Percentiles rank a stretch among this genome's conserved stretches.
Evolutionary conservation across 2,329 filamentous ascomycete species (phyloP).

Genomic region (Talaromyces sp.): DNA sequence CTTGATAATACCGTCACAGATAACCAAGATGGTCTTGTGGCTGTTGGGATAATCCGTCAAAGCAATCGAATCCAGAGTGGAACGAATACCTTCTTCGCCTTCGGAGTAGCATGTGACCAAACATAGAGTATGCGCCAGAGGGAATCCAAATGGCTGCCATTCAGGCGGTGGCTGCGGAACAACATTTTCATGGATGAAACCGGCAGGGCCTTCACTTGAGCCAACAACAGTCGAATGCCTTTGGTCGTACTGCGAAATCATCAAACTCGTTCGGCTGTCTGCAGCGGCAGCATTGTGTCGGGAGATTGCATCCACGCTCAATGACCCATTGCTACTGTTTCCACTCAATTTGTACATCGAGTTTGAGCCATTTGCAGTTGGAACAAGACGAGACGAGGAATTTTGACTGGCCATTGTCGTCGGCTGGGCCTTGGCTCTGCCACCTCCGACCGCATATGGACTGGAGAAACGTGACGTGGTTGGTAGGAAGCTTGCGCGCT

Average conservation of each 20-base stretch:
- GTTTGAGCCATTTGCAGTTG: slow-evolving; percentile 45
- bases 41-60: slow-evolving; percentile 99
- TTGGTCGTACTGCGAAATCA: slow-evolving; percentile 53
- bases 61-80: slow-evolving; percentile 91
- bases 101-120: slow-evolving; percentile 97
- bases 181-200: slow-evolving; percentile 94
- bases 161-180: slow-evolving; percentile 94
- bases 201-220: slow-evolving; percentile 74
- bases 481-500: slow-evolving; percentile 83
- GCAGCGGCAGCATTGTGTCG: slow-evolving; percentile 35
- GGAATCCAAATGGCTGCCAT: slow-evolving; percentile 96
- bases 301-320: slow-evolving; percentile 46
- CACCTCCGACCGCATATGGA: slow-evolving; percentile 73
- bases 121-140: slow-evolving; percentile 88
- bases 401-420: slow-evolving; percentile 96
- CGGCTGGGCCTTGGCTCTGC: slow-evolving; percentile 53
- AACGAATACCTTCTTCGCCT: slow-evolving; percentile 85
- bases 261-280: slow-evolving; percentile 56
- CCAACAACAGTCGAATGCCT: slow-evolving; percentile 57
- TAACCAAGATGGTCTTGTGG: slow-evolving; percentile 93
- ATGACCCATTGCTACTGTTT: slow-evolving; percentile 56
- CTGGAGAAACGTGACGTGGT: slow-evolving; percentile 94
- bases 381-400: slow-evolving; percentile 68
- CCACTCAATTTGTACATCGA: slow-evolving; percentile 64
- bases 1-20: slow-evolving; percentile 97